Conservation (phyloP, 2,329 filamentous ascomycete genomes). For the Graphium sp. region DNA sequence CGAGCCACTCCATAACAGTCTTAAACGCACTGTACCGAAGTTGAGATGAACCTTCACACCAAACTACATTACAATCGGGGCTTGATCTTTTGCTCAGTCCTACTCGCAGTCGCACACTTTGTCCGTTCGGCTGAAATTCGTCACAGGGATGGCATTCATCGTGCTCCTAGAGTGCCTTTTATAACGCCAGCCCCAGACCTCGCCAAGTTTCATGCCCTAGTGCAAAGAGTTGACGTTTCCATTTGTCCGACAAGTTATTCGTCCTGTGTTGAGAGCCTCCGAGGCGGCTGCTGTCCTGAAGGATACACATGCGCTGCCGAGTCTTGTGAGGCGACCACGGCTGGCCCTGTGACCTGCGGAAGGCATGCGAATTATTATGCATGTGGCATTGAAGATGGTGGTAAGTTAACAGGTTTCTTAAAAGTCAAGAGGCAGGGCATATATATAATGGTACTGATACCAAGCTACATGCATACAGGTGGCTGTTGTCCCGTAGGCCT, state of each 20-base stretch:
- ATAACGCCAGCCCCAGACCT: slow-evolving; percentile 2
- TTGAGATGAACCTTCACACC: too few relatives aligned
- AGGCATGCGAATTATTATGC: slow-evolving; percentile 18
- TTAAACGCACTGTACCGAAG: too few relatives aligned
- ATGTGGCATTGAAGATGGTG: slow-evolving; percentile 19
- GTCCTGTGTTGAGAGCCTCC: slow-evolving; percentile 19
- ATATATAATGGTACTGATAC: too few relatives aligned
- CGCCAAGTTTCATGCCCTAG: too few relatives aligned
- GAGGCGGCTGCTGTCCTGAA: slow-evolving; percentile 29
- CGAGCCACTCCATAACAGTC: too few relatives aligned
- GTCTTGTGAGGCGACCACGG: slow-evolving; percentile 28
- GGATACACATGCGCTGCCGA: slow-evolving; percentile 28
- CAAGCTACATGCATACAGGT: too few relatives aligned
- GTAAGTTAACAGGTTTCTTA: too few relatives aligned
- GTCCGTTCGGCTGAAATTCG: slow-evolving; percentile 3
- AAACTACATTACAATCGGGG: slow-evolving; percentile 2
- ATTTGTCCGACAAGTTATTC: slow-evolving; percentile 2
- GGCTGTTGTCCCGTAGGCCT: slow-evolving; percentile 28
- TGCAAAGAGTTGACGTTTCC: not conserved
- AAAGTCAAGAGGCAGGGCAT: too few relatives aligned
- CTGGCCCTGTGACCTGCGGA: slow-evolving; percentile 20
- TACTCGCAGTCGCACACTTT: too few relatives aligned
- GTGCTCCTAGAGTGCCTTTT: not conserved
- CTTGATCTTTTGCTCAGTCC: too few relatives aligned
- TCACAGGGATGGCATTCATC: slow-evolving; percentile 1